Base-by-base conservation (phyloP, 768 basidiomycete species). In the Cystobasidium tubakii region DNA sequence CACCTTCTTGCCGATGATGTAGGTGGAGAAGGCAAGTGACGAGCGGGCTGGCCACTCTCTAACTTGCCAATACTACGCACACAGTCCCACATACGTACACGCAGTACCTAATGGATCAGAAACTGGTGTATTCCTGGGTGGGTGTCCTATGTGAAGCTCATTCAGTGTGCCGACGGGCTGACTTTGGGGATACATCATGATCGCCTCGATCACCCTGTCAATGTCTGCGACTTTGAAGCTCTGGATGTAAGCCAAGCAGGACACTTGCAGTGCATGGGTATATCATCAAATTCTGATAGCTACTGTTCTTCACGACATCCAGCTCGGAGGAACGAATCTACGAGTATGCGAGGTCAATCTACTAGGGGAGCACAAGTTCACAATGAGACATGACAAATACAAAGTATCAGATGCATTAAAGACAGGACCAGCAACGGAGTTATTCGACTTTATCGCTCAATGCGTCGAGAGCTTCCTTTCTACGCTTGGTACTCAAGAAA, bases 391-490 rank as follows among this genome's bases (percentile, higher is more conserved):
- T 82, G 90, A 97, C 80, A 98, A 98, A 81, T 99, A 93, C 84
- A 91, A 89, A 80, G 92, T 99, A 17, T 96, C 95, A 1, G 91
- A 96, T 34, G 83, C 87, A 13, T 85, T 98, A 71, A 99, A 99
- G 83, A 88, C 90, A 0, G 96, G 96, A 44, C 92, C 97, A 80
- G 95, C 89, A 0, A 84, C 85, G 0, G 86, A 86, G 1, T 84
- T 99, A 63, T 98, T 99, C 79, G 96, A 98, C 83, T 99, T 97
- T 83, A 89, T 99, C 44, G 96, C 96, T 43, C 91, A 93, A 76
- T 94, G 91, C 1, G 94, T 99, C 19, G 92, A 97, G 80, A 87
- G 91, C 12, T 99, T 99, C 84, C 84, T 98, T 77, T 95, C 91
- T 29, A 86, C 88, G 34, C 79, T 81, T 44, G 84, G 33, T 15